Base-by-base conservation (phyloP, 345 rosid species). In the Eucalyptus erythrocorys region DNA sequence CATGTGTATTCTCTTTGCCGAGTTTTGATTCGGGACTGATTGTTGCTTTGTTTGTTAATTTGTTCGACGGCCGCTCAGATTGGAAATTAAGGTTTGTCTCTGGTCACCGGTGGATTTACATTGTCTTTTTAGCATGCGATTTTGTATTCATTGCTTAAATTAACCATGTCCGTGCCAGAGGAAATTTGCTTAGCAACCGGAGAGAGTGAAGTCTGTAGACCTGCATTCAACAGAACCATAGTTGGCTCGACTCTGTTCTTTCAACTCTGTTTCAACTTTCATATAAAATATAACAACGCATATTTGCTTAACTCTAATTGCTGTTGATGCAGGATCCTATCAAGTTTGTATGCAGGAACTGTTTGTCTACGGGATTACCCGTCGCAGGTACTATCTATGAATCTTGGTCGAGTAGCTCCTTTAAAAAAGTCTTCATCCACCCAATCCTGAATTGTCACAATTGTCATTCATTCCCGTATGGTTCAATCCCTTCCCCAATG, bases 341-440 rank as follows among this genome's bases (percentile, higher is more conserved):
- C 91, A 87, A 93, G 94, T 89, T 51, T 92, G 90, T 92, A 93
- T 80, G 92, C 95, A 7, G 94, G 95, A 87, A 93, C 95, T 86
- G 93, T 93, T 30, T 90, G 93, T 59, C 92, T 93, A 76, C 92
- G 94, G 94, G 90, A 93, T 87, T 93, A 93, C 92, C 95, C 92
- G 92, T 94, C 99, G 66, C 99, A 97, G 98, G 99, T 98, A 93
- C 85, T 8, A 47, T 47, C 48, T 47, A 47, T 47, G 12, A 47
- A 47, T 47, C 12, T 53, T 53, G 57, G 21, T 53, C 34, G 71
- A 13, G 71, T 8, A 13, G 34, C 34, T 13, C 71, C 32, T 27
- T 27, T 11, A 47, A 47, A n/a, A 30, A 61, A 61, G 71, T 61
- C 71, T 61, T 30, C 34, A 13, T 59, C 12, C 32, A 59, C 68